Evolutionary conservation across 192 early-diverging fungal species (phyloP).

Genomic region (Phycomyces nitens): DNA sequence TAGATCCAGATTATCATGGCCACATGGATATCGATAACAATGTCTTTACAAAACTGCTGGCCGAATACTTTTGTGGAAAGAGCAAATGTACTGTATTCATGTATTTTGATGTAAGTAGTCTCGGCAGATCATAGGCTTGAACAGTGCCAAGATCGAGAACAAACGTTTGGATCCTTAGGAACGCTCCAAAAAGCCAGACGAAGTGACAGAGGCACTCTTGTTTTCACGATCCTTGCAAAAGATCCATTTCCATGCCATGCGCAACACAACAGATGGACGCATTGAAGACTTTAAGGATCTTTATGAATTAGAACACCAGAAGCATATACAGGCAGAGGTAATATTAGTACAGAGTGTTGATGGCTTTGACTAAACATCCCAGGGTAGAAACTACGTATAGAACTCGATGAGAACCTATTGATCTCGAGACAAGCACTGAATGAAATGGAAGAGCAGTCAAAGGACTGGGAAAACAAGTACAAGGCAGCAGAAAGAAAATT

Average conservation of each 20-base stretch:
- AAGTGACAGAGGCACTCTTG: not conserved
- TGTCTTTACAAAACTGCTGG: not conserved
- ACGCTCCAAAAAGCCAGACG: not conserved
- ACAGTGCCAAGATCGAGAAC: too few species aligned
- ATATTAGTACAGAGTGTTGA: not conserved
- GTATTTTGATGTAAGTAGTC: slow-evolving; percentile 1
- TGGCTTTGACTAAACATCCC: not conserved
- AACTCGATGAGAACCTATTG: too few species aligned
- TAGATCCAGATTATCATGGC: not conserved
- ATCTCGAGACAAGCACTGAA: too few species aligned
- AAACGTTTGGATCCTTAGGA: not conserved
- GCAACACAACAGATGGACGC: not conserved
- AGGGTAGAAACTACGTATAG: too few species aligned
- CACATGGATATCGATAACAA: not conserved
- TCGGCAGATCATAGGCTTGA: too few species aligned
- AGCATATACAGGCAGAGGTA: not conserved
- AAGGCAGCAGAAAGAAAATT: too few species aligned
- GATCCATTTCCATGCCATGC: not conserved
- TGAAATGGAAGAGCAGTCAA: too few species aligned
- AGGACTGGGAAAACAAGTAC: too few species aligned
- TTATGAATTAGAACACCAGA: not conserved
- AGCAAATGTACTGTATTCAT: not conserved
- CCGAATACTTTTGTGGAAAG: slow-evolving; percentile 1
- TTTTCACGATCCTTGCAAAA: not conserved
- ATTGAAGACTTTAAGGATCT: not conserved